Conservation (phyloP, 148 eudicot species). For the Fagopyrum tataricum region DNA sequence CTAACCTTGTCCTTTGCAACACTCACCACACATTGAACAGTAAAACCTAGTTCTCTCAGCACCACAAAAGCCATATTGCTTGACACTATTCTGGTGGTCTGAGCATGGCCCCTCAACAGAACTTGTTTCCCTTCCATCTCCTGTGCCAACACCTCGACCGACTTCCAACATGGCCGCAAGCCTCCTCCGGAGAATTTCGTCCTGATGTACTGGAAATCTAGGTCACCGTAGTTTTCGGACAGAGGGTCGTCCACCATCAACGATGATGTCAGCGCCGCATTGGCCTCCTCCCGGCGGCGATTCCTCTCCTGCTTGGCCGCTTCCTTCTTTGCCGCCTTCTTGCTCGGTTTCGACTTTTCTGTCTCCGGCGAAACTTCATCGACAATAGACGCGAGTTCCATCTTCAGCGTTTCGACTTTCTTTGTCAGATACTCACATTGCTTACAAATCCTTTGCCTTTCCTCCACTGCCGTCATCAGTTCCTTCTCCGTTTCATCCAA, state of each 20-base stretch:
- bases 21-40: slow-evolving; percentile 73
- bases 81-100: slow-evolving; percentile 59
- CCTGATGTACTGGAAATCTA: slow-evolving; percentile 43
- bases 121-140: slow-evolving; percentile 36
- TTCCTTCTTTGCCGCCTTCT: slow-evolving; percentile 66
- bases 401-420: too few relatives aligned
- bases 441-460: too few relatives aligned
- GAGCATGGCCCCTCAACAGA: slow-evolving; percentile 53
- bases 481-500: too few relatives aligned
- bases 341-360: slow-evolving; percentile 23
- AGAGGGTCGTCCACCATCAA: slow-evolving; percentile 43
- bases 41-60: slow-evolving; percentile 50
- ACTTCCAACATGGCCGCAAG: slow-evolving; percentile 51
- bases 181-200: slow-evolving; percentile 41
- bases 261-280: slow-evolving; percentile 28
- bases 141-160: slow-evolving; percentile 26
- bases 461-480: too few relatives aligned
- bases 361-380: neutral
- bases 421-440: too few relatives aligned
- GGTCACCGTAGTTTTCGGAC: slow-evolving; percentile 54
- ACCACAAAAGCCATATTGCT: slow-evolving; percentile 81
- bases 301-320: slow-evolving; percentile 51
- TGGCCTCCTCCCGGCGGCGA: slow-evolving; percentile 36
- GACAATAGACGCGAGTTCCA: too few relatives aligned
- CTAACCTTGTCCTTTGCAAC: slow-evolving; percentile 52